Conservation (phyloP, 1,139 yeast species). For the Diutina mesorugosa region DNA sequence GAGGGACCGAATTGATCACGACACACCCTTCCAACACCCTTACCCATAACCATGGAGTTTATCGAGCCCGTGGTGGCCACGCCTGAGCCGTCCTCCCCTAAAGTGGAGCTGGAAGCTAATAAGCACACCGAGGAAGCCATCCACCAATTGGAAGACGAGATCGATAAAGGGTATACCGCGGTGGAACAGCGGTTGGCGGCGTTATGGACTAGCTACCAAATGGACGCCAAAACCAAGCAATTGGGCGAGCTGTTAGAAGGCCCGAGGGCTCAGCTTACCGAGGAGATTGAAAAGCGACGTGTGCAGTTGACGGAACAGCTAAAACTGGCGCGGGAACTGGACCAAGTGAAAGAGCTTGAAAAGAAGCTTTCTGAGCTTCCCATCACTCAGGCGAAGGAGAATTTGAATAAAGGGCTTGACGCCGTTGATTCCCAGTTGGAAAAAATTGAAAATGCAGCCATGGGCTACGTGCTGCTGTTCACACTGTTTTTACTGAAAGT, state of each 20-base stretch:
- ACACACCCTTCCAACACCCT: neutral
- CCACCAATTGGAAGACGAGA: conserved; percentile 35
- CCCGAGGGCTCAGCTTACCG: conserved; percentile 19
- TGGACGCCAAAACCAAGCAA: conserved; percentile 29
- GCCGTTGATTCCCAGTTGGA: conserved; percentile 57
- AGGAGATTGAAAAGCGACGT: conserved; percentile 20
- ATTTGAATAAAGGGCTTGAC: conserved; percentile 37
- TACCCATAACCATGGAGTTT: neutral
- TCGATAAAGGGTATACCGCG: conserved; percentile 36
- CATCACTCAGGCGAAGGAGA: conserved; percentile 26
- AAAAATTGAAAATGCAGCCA: conserved; percentile 51
- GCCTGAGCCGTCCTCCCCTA: neutral
- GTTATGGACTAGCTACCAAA: conserved; percentile 24
- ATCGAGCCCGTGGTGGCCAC: neutral
- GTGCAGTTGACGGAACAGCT: conserved; percentile 14
- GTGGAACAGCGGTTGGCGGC: conserved; percentile 29
- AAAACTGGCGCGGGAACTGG: conserved; percentile 11
- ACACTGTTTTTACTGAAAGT: conserved; percentile 47
- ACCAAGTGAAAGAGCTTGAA: conserved; percentile 10
- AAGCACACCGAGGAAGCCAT: conserved; percentile 34
- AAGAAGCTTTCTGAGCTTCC: conserved; percentile 4
- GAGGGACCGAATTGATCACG: neutral
- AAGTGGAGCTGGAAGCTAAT: conserved; percentile 5
- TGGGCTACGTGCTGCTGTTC: conserved; percentile 42
- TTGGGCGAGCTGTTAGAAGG: conserved; percentile 19